phyloP scores from a whole-genome alignment of 768 basidiomycete species.

The Russula emetica region DNA sequence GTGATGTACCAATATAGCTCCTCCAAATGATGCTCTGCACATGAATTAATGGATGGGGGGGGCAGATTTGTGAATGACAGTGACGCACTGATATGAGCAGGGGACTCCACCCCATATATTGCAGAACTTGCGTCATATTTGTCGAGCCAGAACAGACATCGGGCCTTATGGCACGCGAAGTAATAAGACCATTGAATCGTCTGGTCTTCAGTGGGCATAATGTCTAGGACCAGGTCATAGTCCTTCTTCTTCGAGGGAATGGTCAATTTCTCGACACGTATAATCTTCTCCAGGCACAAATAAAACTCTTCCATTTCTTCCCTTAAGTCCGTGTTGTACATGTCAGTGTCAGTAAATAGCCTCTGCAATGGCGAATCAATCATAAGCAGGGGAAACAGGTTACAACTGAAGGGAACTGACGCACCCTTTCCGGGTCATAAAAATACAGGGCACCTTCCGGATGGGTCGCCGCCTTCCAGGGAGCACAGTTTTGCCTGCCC shows the following conservation, averaged over 20 bases:
- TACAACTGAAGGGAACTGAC: no score
- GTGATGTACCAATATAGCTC: constrained; percentile 30
- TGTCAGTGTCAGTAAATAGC: constrained; percentile 51
- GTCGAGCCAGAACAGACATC: constrained; percentile 52
- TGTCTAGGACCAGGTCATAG: constrained; percentile 27
- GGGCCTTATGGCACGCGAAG: constrained; percentile 45
- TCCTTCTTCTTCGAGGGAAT: constrained; percentile 21
- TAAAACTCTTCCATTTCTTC: constrained; percentile 36
- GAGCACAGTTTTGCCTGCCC: not conserved
- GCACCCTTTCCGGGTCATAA: constrained; percentile 43
- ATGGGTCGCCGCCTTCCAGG: constrained; percentile 48
- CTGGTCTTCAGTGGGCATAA: constrained; percentile 32
- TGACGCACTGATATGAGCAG: constrained; percentile 25
- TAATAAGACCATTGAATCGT: constrained; percentile 43
- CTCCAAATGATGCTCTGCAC: constrained; percentile 28
- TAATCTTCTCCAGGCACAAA: not conserved
- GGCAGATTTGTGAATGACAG: not conserved
- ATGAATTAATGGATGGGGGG: not conserved
- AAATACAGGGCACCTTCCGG: constrained; percentile 66
- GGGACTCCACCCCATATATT: constrained; percentile 15
- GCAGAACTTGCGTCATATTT: constrained; percentile 35
- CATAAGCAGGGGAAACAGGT: not conserved
- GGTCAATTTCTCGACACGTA: constrained; percentile 17
- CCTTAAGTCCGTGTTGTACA: constrained; percentile 38
- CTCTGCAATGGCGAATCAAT: constrained; percentile 34